Percentiles rank a stretch among this genome's conserved stretches.
Conservation (phyloP, 805 yeast species). For the Yamadazyma paraphyllophila region DNA sequence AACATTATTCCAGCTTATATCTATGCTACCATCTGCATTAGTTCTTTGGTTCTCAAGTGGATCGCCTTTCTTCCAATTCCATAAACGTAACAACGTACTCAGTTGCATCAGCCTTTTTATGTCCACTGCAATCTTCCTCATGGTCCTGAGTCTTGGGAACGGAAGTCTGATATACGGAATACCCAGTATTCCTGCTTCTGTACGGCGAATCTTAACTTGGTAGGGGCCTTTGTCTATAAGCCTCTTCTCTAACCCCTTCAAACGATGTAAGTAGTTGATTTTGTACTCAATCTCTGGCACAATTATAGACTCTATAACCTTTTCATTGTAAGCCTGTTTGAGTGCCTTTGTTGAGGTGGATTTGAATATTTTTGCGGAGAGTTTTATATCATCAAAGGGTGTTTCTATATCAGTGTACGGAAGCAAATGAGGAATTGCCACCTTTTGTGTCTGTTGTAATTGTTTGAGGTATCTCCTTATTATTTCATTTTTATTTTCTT, state of each 20-base stretch:
- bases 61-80: conserved; percentile 20
- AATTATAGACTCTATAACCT: conserved; percentile 29
- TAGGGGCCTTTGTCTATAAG: conserved; percentile 37
- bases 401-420: conserved; percentile 21
- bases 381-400: conserved; percentile 6
- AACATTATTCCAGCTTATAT: conserved; percentile 18
- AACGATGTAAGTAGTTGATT: conserved; percentile 26
- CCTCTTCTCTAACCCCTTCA: conserved; percentile 18
- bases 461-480: conserved; percentile 28
- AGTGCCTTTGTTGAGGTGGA: conserved; percentile 17
- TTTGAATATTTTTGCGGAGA: conserved; percentile 7
- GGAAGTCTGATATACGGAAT: conserved; percentile 31
- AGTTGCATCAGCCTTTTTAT: conserved; percentile 28
- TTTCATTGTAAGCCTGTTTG: conserved; percentile 30
- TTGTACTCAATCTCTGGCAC: conserved; percentile 34
- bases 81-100: conserved; percentile 24
- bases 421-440: conserved; percentile 33
- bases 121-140: conserved; percentile 30
- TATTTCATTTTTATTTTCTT: conserved; percentile 15
- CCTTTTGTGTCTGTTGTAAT: conserved; percentile 22
- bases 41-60: conserved; percentile 11
- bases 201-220: conserved; percentile 27
- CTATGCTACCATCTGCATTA: conserved; percentile 27
- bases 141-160: conserved; percentile 13
- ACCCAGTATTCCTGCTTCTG: conserved; percentile 30